These are phyloP conservation scores for Endocladia muricata DNA, from an alignment of 31 red algal genomes.

Conservation along the genomic window DNA sequence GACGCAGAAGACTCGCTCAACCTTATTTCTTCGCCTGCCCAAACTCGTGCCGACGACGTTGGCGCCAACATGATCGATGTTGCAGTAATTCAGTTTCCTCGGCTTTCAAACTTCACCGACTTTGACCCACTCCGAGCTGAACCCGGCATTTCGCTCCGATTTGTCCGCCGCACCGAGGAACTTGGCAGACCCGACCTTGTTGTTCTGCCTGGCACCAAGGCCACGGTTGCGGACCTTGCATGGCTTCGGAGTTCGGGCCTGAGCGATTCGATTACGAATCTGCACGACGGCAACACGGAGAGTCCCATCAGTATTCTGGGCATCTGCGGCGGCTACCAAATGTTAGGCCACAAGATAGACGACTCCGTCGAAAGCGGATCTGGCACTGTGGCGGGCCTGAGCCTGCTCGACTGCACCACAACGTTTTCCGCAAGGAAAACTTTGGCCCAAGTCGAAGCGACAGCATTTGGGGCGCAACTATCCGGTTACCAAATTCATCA, in stretches of 20 bases:
- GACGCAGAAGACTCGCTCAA: slow-evolving; percentile 11
- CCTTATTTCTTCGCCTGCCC: too few relatives aligned
- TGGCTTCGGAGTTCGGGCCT: not conserved
- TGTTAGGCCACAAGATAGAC: slow-evolving; percentile 3
- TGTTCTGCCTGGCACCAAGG: slow-evolving; percentile 5
- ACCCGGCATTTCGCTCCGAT: not conserved
- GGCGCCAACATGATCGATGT: too few relatives aligned
- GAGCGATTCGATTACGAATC: not conserved
- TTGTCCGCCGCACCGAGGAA: not conserved
- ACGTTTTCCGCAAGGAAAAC: not conserved
- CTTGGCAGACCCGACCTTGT: not conserved
- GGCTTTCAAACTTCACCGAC: slow-evolving; percentile 2
- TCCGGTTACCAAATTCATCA: not conserved
- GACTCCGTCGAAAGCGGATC: not conserved
- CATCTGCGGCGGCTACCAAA: slow-evolving; percentile 19
- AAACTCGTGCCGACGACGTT: not conserved
- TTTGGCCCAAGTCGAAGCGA: not conserved
- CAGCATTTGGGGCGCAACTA: not conserved
- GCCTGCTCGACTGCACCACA: not conserved
- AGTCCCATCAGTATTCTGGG: too few relatives aligned
- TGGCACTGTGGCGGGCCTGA: not conserved
- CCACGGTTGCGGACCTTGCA: slow-evolving; percentile 1
- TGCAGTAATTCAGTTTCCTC: not conserved
- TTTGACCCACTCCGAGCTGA: not conserved
- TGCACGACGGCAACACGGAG: not conserved